Evolutionary conservation across 345 rosid species (phyloP).

Genomic region (Erucastrum elatum): DNA sequence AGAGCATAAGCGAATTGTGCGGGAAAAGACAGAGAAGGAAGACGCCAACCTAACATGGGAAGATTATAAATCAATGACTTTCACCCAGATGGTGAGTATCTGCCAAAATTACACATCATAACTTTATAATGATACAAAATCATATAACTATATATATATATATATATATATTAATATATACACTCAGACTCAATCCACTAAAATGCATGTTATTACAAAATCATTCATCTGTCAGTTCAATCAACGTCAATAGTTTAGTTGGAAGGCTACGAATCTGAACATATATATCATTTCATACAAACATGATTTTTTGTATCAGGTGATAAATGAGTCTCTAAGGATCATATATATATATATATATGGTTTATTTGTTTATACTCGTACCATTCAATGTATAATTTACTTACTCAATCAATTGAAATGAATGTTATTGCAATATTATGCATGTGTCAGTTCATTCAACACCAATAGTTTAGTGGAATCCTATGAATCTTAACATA

Average conservation of each 20-base stretch:
- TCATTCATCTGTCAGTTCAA: background rate
- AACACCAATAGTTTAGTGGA: background rate
- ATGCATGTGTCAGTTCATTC: background rate
- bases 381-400: background rate
- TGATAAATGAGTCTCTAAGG: background rate
- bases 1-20: constrained; percentile 44
- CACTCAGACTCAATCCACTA: background rate
- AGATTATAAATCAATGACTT: background rate
- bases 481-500: background rate
- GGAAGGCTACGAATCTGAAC: background rate
- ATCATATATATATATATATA: background rate
- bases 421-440: background rate
- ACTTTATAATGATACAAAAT: background rate
- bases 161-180: no score
- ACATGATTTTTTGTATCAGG: background rate
- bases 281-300: background rate
- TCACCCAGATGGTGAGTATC: background rate
- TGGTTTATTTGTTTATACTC: background rate
- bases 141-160: no score
- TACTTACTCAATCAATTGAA: background rate
- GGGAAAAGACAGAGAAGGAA: constrained; percentile 19
- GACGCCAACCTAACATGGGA: constrained; percentile 21
- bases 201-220: background rate
- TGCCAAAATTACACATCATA: background rate
- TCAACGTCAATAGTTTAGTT: background rate